Percentiles rank a stretch among this genome's conserved stretches.
Conservation (phyloP, 148 eudicot genomes). For the Bassia scoparia region DNA sequence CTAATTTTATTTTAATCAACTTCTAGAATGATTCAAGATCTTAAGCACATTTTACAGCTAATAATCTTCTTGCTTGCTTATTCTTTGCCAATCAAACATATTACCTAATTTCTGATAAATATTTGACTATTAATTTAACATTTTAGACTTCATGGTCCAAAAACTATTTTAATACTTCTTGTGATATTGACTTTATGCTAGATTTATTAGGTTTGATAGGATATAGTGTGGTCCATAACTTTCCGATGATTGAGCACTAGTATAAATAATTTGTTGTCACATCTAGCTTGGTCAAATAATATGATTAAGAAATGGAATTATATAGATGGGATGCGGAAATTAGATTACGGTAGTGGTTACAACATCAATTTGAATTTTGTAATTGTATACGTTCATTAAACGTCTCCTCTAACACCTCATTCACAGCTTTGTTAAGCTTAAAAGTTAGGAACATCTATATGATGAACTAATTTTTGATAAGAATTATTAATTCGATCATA, state of each 20-base stretch:
- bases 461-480: too few species aligned
- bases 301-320: neutral
- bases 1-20: too few species aligned
- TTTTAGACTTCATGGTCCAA: neutral
- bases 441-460: too few species aligned
- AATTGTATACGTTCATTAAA: too few species aligned
- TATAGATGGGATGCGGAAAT: too few species aligned
- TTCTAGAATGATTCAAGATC: neutral
- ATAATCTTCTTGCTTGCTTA: neutral
- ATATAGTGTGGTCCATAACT: slow-evolving; percentile 20
- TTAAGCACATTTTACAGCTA: slow-evolving; percentile 5
- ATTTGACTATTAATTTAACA: neutral
- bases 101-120: slow-evolving; percentile 1
- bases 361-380: too few species aligned
- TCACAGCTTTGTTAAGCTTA: too few species aligned
- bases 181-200: slow-evolving; percentile 14
- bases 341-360: too few species aligned
- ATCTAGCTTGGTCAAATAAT: neutral
- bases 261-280: neutral
- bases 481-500: too few species aligned
- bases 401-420: too few species aligned
- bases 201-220: slow-evolving; percentile 22
- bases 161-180: neutral
- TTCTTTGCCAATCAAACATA: neutral
- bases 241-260: slow-evolving; percentile 13